Base-by-base conservation (phyloP, 2,329 filamentous ascomycete species). In the Penicillium sumatraense region DNA sequence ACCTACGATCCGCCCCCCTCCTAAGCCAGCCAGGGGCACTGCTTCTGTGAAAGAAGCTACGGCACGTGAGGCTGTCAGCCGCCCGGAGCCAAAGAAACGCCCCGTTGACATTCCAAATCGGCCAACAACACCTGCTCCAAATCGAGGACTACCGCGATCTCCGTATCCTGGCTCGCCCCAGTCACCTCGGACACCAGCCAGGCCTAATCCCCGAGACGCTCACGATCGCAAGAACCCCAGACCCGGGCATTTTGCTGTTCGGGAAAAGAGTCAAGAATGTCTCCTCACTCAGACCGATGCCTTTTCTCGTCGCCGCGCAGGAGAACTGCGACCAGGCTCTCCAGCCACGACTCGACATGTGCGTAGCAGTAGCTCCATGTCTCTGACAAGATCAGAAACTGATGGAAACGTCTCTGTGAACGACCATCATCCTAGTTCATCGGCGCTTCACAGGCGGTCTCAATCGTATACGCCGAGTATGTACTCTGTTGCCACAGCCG, bases 401-500 rank as follows among this genome's bases (percentile, higher is more conserved):
- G 76, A 77, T 45, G 65, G 71, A 21, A 67, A 68, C 23, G 41
- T 74, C 0, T 66, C 70, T 20, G 62, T 69, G 2, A 68, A 68
- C 49, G 68, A 71, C 48, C 60, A 60, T 31, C 69, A 64, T 11
- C 67, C 65, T 24, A 59, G 61, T 20, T 74, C 74, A 7, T 64
- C 70, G 5, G 47, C 60, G 24, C 49, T 64, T 14, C 72, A 77
- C 53, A 58, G 61, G 50, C 65, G 68, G 50, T 71, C 74, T 5
- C 70, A 70, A 46, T 78, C 77, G 24, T 74, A 73, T 46, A 70
- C 73, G 3, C 75, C 76, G 5, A 79, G 78, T 51, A 67, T 80
- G 51, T 80, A 79, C 54, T 80, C 78, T 0, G 59, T 80, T 41
- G 76, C 73, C 13, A 77, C 73, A 44, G 74, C 71, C 9, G 72